A percentile compares a stretch with the other conserved stretches of the same genome.
Conservation (phyloP, 1,284 basidiomycete species). For the Sphagnurus paluster region DNA sequence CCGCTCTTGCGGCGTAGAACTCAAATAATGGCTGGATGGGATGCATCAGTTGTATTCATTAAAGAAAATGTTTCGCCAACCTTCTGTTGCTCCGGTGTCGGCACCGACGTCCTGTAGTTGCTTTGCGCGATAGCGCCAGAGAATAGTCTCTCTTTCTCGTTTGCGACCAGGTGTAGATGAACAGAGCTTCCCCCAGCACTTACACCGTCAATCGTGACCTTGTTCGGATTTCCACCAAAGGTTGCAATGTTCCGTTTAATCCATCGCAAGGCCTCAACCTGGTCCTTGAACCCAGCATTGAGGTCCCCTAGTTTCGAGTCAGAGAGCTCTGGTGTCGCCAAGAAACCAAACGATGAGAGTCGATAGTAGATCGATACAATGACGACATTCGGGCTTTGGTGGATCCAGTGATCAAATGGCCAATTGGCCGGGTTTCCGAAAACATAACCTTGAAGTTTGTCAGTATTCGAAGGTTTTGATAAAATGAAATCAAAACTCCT, state of each 20-base stretch:
- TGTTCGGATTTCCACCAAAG: constrained; percentile 62
- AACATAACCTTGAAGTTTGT: constrained; percentile 40
- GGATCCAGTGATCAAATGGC: constrained; percentile 56
- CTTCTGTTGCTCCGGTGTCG: constrained; percentile 48
- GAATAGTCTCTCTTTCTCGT: constrained; percentile 43
- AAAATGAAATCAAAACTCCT: constrained; percentile 1
- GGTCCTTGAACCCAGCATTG: constrained; percentile 65
- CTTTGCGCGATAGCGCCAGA: constrained; percentile 58
- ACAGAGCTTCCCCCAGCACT: constrained; percentile 60
- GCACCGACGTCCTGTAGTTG: constrained; percentile 50
- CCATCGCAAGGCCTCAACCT: constrained; percentile 62
- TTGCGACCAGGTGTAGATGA: constrained; percentile 54
- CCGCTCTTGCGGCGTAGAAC: constrained; percentile 47
- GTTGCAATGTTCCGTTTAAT: constrained; percentile 55
- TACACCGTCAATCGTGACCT: constrained; percentile 63
- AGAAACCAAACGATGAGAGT: constrained; percentile 55
- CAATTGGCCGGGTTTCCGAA: constrained; percentile 58
- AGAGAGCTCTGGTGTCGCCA: constrained; percentile 43
- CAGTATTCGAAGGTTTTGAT: constrained; percentile 4
- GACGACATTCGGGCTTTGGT: constrained; percentile 50
- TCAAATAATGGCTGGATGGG: constrained; percentile 49
- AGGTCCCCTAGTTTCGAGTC: constrained; percentile 44
- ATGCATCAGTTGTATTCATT: neutral
- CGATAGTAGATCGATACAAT: constrained; percentile 57
- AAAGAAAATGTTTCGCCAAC: constrained; percentile 28